Evolutionary conservation across 2,329 filamentous ascomycete species (phyloP), one percentile per base, ranked within the genome.

Genomic region (Alternaria viburni): DNA sequence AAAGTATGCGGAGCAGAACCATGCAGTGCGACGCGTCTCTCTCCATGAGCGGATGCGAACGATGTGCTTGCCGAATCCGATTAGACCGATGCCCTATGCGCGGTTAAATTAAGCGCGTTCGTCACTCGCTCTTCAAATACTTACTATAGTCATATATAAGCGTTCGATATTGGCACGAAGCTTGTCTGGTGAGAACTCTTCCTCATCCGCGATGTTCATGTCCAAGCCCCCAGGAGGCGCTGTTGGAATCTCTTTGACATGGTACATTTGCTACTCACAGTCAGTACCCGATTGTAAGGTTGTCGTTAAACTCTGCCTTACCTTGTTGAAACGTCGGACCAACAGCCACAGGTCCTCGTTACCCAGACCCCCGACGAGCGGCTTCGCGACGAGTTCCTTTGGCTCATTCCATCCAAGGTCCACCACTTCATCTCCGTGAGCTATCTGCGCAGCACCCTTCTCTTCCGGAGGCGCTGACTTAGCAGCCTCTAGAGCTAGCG

Each of bases 181-280:
- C 80, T 96, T 96, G 73, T 96, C 92, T 0, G 93, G 92, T 0
- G 91, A 92, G 77, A 96, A 96, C 61, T 94, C 91, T 69, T 96
- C 92, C 57, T 95, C 90, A 43, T 93, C 90, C 5, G 92, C 90
- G 59, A 93, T 90, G 69, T 93, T 93, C 62, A 96, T 85, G 77
- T 96, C 93, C 41, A 97, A 82, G 13, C 89, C 88, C 6, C 90
- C 91, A 1, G 91, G 85, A 1, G 87, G 84, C 8, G 87, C 79
- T 51, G 85, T 78, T 0, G 85, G 81, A 9, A 90, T 87, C 26
- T 90, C 88, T 76, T 91, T 93, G 69, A 96, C 91, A 80, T 88
- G 86, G 75, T 89, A 89, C 77, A 89, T 86, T 87, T 89, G 87
- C 87, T 80, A 57, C 44, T 41, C 8, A 46, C 12, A 5, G 55